Percentiles rank a stretch among this genome's conserved stretches.
Conservation (phyloP, 2,329 filamentous ascomycete species). For the Iodosphaeria phyllophila region DNA sequence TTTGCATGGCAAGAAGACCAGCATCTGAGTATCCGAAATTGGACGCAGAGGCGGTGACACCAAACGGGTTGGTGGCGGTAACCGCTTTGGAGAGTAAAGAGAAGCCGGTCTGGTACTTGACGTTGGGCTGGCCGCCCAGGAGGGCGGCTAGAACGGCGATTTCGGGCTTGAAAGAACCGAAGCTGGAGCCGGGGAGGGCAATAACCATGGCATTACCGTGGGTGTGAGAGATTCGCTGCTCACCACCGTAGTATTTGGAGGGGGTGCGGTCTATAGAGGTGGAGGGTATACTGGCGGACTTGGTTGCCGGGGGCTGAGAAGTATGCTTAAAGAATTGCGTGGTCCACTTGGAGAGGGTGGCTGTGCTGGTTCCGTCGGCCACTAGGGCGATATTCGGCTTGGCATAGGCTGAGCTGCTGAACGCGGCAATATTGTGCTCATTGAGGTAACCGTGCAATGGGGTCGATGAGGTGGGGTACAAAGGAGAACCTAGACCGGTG, state of each 20-base stretch:
- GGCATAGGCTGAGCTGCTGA: slow-evolving; percentile 60
- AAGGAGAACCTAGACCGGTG: slow-evolving; percentile 66
- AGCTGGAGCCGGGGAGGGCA: slow-evolving; percentile 80
- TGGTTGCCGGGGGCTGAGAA: slow-evolving; percentile 38
- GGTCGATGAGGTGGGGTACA: slow-evolving; percentile 53
- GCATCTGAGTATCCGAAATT: slow-evolving; percentile 85
- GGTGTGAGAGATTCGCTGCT: slow-evolving; percentile 69
- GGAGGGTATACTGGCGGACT: slow-evolving; percentile 30
- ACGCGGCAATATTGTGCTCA: slow-evolving; percentile 55
- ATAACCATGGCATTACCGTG: slow-evolving; percentile 71
- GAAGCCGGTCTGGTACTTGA: slow-evolving; percentile 95
- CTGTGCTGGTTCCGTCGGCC: slow-evolving; percentile 66
- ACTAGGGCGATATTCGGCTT: slow-evolving; percentile 86
- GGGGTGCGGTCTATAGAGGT: slow-evolving; percentile 38
- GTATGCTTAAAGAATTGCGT: slow-evolving; percentile 85
- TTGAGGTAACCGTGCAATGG: slow-evolving; percentile 67
- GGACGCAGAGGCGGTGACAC: slow-evolving; percentile 51
- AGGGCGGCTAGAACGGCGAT: slow-evolving; percentile 72
- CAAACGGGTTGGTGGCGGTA: slow-evolving; percentile 42
- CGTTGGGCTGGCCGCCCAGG: slow-evolving; percentile 72
- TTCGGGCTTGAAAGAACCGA: slow-evolving; percentile 72
- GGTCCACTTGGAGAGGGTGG: slow-evolving; percentile 73
- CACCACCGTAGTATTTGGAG: slow-evolving; percentile 83
- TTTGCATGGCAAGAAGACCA: slow-evolving; percentile 69
- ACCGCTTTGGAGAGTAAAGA: slow-evolving; percentile 71